Evolutionary conservation across 345 rosid genomes (phyloP), one percentile per base, ranked within the genome.

Genomic region (Erysimum cheiranthoides): DNA sequence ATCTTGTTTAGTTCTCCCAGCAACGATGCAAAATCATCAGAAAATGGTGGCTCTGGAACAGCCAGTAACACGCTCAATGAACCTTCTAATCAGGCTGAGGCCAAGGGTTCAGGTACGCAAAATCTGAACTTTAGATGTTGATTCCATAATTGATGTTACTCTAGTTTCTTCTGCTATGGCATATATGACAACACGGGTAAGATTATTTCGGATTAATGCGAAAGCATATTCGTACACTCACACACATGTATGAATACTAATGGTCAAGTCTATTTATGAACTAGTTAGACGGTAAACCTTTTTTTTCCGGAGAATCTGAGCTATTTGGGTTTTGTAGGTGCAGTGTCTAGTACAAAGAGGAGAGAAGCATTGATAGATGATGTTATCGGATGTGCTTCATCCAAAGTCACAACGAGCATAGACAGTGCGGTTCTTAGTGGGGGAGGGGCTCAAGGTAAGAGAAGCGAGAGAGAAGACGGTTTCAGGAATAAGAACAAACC

Each of bases 31-130:
- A 95, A 95, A 77, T 92, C 97, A 75, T 74, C 78, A 10, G 98
- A 93, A 54, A 82, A 91, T 81, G 92, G 94, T 46, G 99, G 97
- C 79, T 95, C 99, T 27, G 96, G 97, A 75, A 92, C 97, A 50
- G 97, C 94, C 25, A 92, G 99, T 80, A 95, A 90, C 82, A 90
- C 92, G 1, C 84, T 79, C 77, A 89, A 87, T 63, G 98, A 92
- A 69, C 86, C 84, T 68, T 83, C 84, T 59, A 87, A 87, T 81
- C 93, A 82, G 61, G 75, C 81, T n/a, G 97, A 90, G 45, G 89
- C 90, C 73, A 88, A 86, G 84, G 95, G 90, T 73, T 88, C 96
- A 77, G 99, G 99, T 95, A 82, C 34, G 10, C 42, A 43, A 47
- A 40, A 51, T 62, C 65, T 46, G 10, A 54, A 78, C 46, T 69